Evolutionary conservation across 2,329 filamentous ascomycete genomes (phyloP).

Genomic region (Trichoderma semiorbis): DNA sequence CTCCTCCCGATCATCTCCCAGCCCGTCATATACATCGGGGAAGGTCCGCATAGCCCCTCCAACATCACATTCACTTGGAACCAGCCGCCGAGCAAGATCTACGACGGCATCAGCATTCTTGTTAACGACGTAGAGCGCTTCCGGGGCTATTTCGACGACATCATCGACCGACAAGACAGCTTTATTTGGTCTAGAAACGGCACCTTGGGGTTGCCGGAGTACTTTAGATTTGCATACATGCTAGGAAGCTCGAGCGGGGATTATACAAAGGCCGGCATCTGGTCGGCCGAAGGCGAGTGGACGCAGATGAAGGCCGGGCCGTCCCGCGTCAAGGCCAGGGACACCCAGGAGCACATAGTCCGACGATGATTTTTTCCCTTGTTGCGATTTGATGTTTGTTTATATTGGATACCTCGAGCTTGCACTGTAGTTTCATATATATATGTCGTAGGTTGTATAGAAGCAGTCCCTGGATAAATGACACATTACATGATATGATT

Average conservation of each 20-base stretch:
- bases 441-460: not conserved
- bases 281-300: constrained; percentile 65
- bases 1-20: constrained; percentile 53
- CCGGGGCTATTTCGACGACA: constrained; percentile 64
- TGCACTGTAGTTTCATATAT: not conserved
- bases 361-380: constrained; percentile 20
- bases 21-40: constrained; percentile 46
- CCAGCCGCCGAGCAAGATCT: constrained; percentile 44
- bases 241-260: constrained; percentile 62
- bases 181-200: constrained; percentile 60
- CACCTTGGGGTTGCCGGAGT: constrained; percentile 54
- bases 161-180: constrained; percentile 37
- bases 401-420: not conserved
- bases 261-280: constrained; percentile 72
- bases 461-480: constrained; percentile 1
- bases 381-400: not conserved
- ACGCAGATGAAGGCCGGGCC: constrained; percentile 61
- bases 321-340: constrained; percentile 40
- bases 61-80: constrained; percentile 63
- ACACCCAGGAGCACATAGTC: constrained; percentile 25
- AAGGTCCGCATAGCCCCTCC: constrained; percentile 44
- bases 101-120: constrained; percentile 73
- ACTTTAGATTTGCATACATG: constrained; percentile 75
- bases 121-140: constrained; percentile 85
- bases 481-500: not conserved